Evolutionary conservation across 768 basidiomycete species (phyloP).

Genomic region (Russula lepida): DNA sequence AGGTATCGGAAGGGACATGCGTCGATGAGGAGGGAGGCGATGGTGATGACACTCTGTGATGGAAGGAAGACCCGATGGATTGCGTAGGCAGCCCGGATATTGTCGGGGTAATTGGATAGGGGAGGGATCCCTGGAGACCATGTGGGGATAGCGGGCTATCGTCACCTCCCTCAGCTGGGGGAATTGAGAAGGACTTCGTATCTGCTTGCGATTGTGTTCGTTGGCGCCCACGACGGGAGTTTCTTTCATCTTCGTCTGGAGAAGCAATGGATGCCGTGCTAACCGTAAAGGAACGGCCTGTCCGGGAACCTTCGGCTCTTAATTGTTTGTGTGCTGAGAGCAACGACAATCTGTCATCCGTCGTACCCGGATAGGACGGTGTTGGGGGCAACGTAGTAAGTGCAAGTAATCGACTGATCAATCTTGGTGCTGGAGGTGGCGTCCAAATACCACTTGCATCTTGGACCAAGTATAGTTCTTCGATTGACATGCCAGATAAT

Average conservation of each 20-base stretch:
- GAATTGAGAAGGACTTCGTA: conserved; percentile 9
- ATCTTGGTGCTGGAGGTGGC: conserved; percentile 15
- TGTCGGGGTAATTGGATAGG: conserved; percentile 10
- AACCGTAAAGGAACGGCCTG: conserved; percentile 13
- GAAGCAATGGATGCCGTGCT: not conserved
- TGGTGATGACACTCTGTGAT: not conserved
- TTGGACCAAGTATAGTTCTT: conserved; percentile 5
- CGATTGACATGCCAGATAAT: conserved; percentile 10
- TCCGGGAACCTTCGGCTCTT: conserved; percentile 13
- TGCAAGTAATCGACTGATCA: conserved; percentile 5
- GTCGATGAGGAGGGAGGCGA: not conserved
- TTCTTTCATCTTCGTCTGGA: conserved; percentile 5
- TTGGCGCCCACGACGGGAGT: conserved; percentile 6
- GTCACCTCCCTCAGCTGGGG: not conserved
- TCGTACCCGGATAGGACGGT: not conserved
- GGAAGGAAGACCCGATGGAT: not conserved
- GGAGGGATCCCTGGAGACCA: conserved; percentile 15
- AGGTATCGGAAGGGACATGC: not conserved
- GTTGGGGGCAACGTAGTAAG: conserved; percentile 1
- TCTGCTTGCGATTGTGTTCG: conserved; percentile 7
- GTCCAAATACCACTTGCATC: conserved; percentile 1
- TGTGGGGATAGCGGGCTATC: not conserved
- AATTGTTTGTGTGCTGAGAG: conserved; percentile 15
- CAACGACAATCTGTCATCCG: conserved; percentile 10
- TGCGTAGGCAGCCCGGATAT: not conserved